These are phyloP conservation scores for Vicia villosa DNA, from an alignment of 306 rosid species.

Conservation along the genomic window DNA sequence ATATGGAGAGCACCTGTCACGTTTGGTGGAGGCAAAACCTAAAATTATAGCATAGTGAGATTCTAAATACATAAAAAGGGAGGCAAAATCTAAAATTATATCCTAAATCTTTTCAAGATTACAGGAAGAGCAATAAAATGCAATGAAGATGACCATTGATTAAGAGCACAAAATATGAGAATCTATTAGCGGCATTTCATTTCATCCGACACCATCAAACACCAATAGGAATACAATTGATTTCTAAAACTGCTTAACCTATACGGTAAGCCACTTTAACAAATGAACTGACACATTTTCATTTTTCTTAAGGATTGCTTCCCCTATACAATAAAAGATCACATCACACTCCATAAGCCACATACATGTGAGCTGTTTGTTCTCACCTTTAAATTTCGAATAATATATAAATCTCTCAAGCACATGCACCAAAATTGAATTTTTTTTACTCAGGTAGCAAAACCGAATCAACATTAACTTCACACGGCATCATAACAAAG, in stretches of 20 bases:
- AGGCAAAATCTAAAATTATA: background rate
- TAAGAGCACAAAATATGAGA: conserved; percentile 7
- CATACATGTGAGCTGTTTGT: conserved; percentile 19
- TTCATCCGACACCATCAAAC: background rate
- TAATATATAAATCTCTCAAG: background rate
- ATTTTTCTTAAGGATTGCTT: conserved; percentile 26
- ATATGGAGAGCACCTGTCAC: conserved; percentile 98
- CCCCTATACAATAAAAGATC: too few species aligned
- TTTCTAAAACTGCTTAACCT: conserved; percentile 24
- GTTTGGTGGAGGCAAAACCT: conserved; percentile 97
- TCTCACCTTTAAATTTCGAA: background rate
- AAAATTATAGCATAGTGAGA: conserved; percentile 28
- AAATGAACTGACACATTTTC: too few species aligned
- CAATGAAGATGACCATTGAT: background rate
- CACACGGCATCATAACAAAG: conserved; percentile 16
- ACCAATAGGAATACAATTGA: background rate
- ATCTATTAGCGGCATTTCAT: conserved; percentile 22
- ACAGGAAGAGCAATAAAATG: conserved; percentile 25
- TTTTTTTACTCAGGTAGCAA: background rate
- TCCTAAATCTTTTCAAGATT: conserved; percentile 24
- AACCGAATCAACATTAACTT: background rate
- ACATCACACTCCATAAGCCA: background rate
- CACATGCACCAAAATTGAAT: background rate
- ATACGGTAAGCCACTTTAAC: too few species aligned
- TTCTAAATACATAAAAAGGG: conserved; percentile 13